Percentiles rank a stretch among this genome's conserved stretches.
Evolutionary conservation across 148 eudicot species (phyloP).

Genomic region (Salicornia ramosissima): DNA sequence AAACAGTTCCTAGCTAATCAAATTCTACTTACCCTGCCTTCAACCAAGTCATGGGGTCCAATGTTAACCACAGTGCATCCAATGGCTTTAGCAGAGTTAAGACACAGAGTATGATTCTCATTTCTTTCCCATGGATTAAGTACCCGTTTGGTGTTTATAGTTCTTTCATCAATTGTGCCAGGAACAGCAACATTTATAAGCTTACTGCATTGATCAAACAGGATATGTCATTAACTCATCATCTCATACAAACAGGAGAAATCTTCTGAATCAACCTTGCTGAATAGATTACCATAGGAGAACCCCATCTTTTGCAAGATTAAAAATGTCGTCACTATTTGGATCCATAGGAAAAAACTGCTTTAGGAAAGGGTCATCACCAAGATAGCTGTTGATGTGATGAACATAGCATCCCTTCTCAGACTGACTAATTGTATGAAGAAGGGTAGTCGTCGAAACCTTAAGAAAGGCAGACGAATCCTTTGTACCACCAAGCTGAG

Average conservation of each 20-base stretch:
- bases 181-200: constrained; percentile 96
- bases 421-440: constrained; percentile 75
- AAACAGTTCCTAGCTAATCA: constrained; percentile 6
- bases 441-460: constrained; percentile 82
- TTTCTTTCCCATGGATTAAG: constrained; percentile 98
- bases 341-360: constrained; percentile 92
- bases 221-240: constrained; percentile 15
- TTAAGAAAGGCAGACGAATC: constrained; percentile 72
- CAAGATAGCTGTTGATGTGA: constrained; percentile 86
- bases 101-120: constrained; percentile 95
- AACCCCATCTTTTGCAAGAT: constrained; percentile 94
- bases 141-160: constrained; percentile 80
- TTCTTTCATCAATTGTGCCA: constrained; percentile 83
- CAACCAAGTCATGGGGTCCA: constrained; percentile 92
- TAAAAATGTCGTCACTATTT: constrained; percentile 58
- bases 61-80: constrained; percentile 98
- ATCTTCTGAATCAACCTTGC: constrained; percentile 2
- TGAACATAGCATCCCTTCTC: constrained; percentile 88
- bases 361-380: constrained; percentile 88
- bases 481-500: constrained; percentile 56
- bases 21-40: constrained; percentile 80
- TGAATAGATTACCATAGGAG: constrained; percentile 71
- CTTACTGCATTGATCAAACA: constrained; percentile 57
- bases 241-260: constrained; percentile 6
- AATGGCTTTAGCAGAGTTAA: constrained; percentile 97